Base-by-base conservation (phyloP, 2,329 filamentous ascomycete species). In the Simplicillium sp. region DNA sequence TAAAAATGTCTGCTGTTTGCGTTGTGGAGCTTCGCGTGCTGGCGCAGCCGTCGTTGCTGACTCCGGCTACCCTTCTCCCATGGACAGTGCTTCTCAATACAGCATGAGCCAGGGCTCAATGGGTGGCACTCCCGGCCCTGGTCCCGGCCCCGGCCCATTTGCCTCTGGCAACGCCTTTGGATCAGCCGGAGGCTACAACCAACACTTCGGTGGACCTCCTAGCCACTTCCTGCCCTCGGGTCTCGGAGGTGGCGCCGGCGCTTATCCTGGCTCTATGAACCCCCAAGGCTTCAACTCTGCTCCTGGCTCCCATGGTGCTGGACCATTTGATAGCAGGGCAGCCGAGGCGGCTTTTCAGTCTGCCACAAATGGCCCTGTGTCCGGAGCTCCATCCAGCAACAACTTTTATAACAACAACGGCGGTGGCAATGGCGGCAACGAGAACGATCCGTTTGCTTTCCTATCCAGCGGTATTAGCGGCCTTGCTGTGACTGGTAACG, bases 1-100 rank as follows among this genome's bases (percentile, higher is more conserved):
- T 46, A 98, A 98, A 77, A 98, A 98, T 55, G 90, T 97, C 43
- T 94, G 87, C 66, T 98, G 92, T 64, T 78, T 98, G 47, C 86
- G 92, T 45, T 98, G 92, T 59, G 92, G 92, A 60, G 92, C 90
- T 40, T 94, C 88, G 61, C 87, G 92, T 53, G 90, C 90, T 46
- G 87, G 86, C 47, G 92, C 92, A 44, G 89, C 90, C 13, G 86
- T 98, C 38, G 87, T 97, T 43, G 90, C 90, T 25, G 92, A 97
- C 61, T 90, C 88, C 32, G 87, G 86, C 34, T 95, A 92, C 65
- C 84, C 87, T 12, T 89, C 87, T 11, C 82, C 86, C 15, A 94
- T 96, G 84, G 88, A 95, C 47, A 80, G 84, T 37, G 77, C 84
- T 2, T 84, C 85, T 25, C 82, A 80, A 57, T 95, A 90, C 57